These are phyloP conservation scores for Cyathus olla DNA, from an alignment of 1,284 basidiomycete genomes.

Conservation along the genomic window DNA sequence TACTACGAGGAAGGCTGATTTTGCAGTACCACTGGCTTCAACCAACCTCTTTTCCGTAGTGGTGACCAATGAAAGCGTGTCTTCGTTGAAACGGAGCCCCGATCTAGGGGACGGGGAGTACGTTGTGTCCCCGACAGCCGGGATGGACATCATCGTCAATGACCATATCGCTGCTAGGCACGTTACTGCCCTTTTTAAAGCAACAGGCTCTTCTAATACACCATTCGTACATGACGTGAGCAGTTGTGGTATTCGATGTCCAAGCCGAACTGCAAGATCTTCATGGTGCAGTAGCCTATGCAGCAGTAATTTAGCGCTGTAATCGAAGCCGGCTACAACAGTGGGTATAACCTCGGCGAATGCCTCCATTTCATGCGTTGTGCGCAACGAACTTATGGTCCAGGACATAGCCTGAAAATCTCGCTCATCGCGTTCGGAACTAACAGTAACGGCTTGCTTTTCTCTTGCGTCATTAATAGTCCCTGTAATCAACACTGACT, in stretches of 20 bases:
- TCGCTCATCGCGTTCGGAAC: constrained; percentile 37
- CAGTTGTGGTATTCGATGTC: constrained; percentile 44
- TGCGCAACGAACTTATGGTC: constrained; percentile 43
- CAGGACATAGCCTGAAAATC: constrained; percentile 43
- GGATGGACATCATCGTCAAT: constrained; percentile 48
- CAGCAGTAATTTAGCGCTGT: constrained; percentile 48
- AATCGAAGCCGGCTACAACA: constrained; percentile 46
- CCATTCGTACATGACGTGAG: constrained; percentile 39
- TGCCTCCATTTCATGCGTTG: constrained; percentile 45
- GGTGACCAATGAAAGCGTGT: constrained; percentile 37
- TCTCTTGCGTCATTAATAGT: constrained; percentile 40
- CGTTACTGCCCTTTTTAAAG: constrained; percentile 39
- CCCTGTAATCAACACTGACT: constrained; percentile 14
- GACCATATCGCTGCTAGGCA: constrained; percentile 51
- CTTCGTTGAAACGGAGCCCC: constrained; percentile 43
- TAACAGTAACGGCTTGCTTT: constrained; percentile 37
- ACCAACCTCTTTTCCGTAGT: constrained; percentile 27
- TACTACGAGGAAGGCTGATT: constrained; percentile 40
- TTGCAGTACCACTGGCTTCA: constrained; percentile 25
- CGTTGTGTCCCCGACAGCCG: constrained; percentile 18
- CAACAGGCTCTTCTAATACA: constrained; percentile 22
- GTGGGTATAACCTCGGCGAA: constrained; percentile 48
- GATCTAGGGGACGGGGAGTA: constrained; percentile 17
- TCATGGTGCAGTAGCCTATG: constrained; percentile 39
- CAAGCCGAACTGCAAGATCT: constrained; percentile 37